Evolutionary conservation across 140 eudicot species (phyloP).

Genomic region (Stevia rebaudiana): DNA sequence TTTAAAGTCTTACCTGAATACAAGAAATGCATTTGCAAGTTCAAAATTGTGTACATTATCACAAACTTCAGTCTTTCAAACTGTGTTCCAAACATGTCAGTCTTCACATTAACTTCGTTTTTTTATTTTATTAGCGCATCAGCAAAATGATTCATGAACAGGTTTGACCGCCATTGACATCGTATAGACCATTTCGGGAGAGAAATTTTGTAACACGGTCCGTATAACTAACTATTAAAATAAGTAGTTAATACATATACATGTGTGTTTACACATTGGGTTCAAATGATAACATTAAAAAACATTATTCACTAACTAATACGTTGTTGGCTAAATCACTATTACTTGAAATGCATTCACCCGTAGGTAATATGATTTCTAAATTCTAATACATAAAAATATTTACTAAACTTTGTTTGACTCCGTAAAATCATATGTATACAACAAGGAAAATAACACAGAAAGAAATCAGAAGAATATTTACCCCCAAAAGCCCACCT

Average conservation of each 20-base stretch:
- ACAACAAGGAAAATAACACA: background rate
- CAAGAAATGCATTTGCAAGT: background rate
- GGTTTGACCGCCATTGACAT: background rate
- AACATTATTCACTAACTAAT: no score
- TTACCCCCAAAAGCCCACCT: background rate
- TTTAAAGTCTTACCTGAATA: constrained; percentile 3
- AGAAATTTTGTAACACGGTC: background rate
- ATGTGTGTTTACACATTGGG: no score
- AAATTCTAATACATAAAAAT: no score
- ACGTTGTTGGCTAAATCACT: background rate
- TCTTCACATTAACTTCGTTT: background rate
- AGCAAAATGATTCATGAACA: background rate
- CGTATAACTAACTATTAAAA: background rate
- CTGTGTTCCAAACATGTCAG: background rate
- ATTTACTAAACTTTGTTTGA: no score
- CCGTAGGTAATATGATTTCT: no score
- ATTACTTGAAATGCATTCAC: no score
- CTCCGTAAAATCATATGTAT: no score
- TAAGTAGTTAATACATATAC: no score
- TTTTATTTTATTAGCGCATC: background rate
- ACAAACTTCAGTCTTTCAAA: background rate
- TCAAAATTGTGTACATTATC: background rate
- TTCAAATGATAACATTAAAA: no score
- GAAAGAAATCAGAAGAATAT: no score
- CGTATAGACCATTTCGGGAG: background rate